phyloP scores from a whole-genome alignment of 345 rosid genomes.

The Reutealis trisperma region DNA sequence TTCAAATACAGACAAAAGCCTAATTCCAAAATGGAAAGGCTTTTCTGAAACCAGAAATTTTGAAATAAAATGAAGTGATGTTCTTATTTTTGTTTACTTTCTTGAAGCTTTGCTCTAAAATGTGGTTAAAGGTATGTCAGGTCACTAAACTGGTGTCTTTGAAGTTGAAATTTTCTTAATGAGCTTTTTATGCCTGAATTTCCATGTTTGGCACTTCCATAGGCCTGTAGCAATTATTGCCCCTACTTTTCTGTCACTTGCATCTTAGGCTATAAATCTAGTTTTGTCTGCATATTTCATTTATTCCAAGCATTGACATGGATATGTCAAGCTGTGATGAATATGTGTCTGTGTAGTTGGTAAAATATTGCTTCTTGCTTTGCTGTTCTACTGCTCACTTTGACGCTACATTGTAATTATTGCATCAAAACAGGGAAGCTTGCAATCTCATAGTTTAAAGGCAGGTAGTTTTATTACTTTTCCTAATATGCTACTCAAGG shows the following conservation, averaged over 20 bases:
- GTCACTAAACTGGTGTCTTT: neutral
- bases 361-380: neutral
- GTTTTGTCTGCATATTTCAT: neutral
- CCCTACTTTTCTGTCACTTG: neutral
- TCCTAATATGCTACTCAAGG: neutral
- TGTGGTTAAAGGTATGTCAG: neutral
- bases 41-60: neutral
- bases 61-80: neutral
- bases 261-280: neutral
- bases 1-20: neutral
- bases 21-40: neutral
- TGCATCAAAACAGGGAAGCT: neutral
- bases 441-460: neutral
- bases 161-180: neutral
- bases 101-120: neutral
- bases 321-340: neutral
- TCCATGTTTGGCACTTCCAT: neutral
- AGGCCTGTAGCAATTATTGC: neutral
- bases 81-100: neutral
- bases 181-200: neutral
- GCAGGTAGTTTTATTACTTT: neutral
- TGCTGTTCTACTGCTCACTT: neutral
- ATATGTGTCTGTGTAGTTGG: neutral
- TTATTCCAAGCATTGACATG: neutral
- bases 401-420: neutral